Evolutionary conservation across 768 basidiomycete genomes (phyloP), one percentile per base, ranked within the genome.

Genomic region (Scleroderma citrinum): DNA sequence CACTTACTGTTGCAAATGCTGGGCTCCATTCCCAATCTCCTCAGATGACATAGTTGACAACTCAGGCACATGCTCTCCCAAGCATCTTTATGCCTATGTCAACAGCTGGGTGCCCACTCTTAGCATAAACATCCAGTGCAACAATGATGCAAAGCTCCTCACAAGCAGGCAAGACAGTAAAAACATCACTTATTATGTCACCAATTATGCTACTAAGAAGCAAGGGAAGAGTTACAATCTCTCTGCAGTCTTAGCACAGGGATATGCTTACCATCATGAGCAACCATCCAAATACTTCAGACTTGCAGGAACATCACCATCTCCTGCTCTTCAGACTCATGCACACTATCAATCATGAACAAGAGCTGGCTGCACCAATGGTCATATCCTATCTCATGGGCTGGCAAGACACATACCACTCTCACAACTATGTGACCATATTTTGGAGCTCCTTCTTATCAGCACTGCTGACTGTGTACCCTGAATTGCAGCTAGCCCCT

Each of bases 381-480:
- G 68, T 75, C 0, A 63, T 73, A 0, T 60, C 61, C 0, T 74
- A 74, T 39, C 54, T 77, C 0, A 74, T 76, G 73, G 71, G 69
- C 2, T 75, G 70, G 71, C 71, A 70, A 0, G 71, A 78, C 44
- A 31, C 24, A 0, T 71, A 64, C 23, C 20, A 20, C 0, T 76
- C 71, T 0, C 75, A 78, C 46, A 48, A 53, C 3, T 76, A 72
- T 44, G 46, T 47, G 0, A 50, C 64, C 0, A 57, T 76, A 0
- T 71, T 69, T 37, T 74, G 70, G 69, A 50, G n/a, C n/a, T n/a
- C 58, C 0, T 62, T 71, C 26, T 39, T 60, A 0, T 23, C 47
- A 0, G 44, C 44, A 0, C 51, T 74, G 10, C 21, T 52, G 1
- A 38, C 36, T 31, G 8, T 8, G 5, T 37, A 17, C 8, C 36